Evolutionary conservation across 1,284 basidiomycete genomes (phyloP).

Genomic region (Moesziomyces sp.): DNA sequence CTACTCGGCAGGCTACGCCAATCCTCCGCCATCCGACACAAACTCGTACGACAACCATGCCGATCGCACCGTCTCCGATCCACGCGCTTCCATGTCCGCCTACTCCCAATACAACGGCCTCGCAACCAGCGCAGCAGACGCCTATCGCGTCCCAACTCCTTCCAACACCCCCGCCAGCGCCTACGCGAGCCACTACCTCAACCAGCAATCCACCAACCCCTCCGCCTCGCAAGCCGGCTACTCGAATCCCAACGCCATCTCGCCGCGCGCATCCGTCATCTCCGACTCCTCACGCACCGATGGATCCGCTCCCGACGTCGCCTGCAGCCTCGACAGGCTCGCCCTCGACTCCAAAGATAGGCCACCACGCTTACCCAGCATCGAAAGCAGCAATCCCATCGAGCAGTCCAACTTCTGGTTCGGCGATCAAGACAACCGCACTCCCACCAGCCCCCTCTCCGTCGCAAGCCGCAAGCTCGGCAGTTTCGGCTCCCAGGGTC

Average conservation of each 20-base stretch:
- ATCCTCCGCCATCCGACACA: not conserved
- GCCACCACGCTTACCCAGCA: slow-evolving; percentile 48
- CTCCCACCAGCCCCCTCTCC: slow-evolving; percentile 34
- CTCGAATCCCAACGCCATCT: slow-evolving; percentile 34
- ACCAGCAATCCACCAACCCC: slow-evolving; percentile 17
- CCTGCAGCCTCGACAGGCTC: slow-evolving; percentile 16
- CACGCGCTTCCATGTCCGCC: slow-evolving; percentile 27
- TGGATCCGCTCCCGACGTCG: slow-evolving; percentile 11
- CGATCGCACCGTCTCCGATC: slow-evolving; percentile 32
- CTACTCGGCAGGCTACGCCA: slow-evolving; percentile 26
- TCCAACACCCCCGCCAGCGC: slow-evolving; percentile 34
- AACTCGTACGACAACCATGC: slow-evolving; percentile 19
- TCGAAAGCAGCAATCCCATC: slow-evolving; percentile 39
- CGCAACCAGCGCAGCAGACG: slow-evolving; percentile 38
- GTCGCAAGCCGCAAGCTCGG: slow-evolving; percentile 27
- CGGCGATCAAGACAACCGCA: slow-evolving; percentile 13
- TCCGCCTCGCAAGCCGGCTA: slow-evolving; percentile 17
- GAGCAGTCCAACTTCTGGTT: slow-evolving; percentile 43
- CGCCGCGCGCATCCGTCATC: slow-evolving; percentile 35
- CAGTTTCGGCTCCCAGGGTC: slow-evolving; percentile 42
- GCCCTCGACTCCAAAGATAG: slow-evolving; percentile 20
- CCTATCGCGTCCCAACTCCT: slow-evolving; percentile 18
- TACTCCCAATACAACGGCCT: slow-evolving; percentile 30
- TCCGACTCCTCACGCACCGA: slow-evolving; percentile 17
- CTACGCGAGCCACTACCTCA: slow-evolving; percentile 41